Evolutionary conservation across 1,139 yeast genomes (phyloP), one percentile per base, ranked within the genome.

Genomic region (Candida pseudocylindracea): DNA sequence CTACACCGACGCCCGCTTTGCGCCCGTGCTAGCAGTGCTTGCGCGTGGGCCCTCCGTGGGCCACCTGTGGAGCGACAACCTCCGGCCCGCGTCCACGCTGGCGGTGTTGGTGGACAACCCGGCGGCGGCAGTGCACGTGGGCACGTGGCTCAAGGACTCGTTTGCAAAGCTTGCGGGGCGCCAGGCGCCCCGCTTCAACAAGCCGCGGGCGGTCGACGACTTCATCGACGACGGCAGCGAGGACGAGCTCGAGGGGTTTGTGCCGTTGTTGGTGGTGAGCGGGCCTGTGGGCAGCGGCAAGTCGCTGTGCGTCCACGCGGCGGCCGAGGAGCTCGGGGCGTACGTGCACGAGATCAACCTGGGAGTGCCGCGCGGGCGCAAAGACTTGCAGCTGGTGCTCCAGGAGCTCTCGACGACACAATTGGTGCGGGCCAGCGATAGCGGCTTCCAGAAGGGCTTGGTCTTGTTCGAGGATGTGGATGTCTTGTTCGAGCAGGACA

Each of bases 401-500:
- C 73, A 67, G 34, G 96, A 91, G 42, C 63, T 81, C 36, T 72
- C 91, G 36, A 85, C 93, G 3, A 76, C 93, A 0, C 88, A 81
- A 38, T 55, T 78, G 33, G 88, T 88, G 1, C 81, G 75, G 44
- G 42, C 45, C 20, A 34, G 26, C 33, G 49, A 46, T 7, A 48
- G 51, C 33, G 51, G 54, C 34, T 65, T 62, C 33, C 72, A 68
- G 37, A 63, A 68, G 35, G 83, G 88, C 6, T 54, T 83, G 8
- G 72, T 88, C 3, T 50, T 88, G 28, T 59, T 88, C 34, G 95
- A 85, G 43, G 95, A 88, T 42, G 85, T 79, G 25, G 94, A 88
- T 48, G 57, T 80, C 10, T 49, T 85, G 26, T 81, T 75, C 43
- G 88, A 75, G 37, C 78, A 71, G 33, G 94, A 83, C 41, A 66